A percentile compares a stretch with the other conserved stretches of the same genome.
phyloP scores from a whole-genome alignment of 148 eudicot species.

The Arctostaphylos glauca region DNA sequence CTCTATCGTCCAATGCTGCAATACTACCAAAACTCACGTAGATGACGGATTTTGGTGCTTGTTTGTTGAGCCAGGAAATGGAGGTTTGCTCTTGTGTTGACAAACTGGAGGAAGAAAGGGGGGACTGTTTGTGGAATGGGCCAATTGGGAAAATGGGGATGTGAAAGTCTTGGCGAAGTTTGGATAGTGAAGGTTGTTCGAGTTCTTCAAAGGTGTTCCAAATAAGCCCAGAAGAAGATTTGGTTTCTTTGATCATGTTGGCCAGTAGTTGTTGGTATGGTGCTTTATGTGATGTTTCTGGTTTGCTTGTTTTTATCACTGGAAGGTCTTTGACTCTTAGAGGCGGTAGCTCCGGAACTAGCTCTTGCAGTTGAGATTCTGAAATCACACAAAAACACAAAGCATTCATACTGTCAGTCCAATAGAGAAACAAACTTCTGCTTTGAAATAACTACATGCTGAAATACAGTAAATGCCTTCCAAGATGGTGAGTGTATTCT shows the following conservation, averaged over 20 bases:
- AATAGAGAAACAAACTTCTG: too few relatives aligned
- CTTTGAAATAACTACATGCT: too few relatives aligned
- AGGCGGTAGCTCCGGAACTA: too few relatives aligned
- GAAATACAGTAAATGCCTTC: too few relatives aligned
- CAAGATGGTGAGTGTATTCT: too few relatives aligned
- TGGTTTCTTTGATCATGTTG: background rate
- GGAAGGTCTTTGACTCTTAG: too few relatives aligned
- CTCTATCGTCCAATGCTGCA: constrained; percentile 23
- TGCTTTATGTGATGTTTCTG: too few relatives aligned
- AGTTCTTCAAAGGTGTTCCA: background rate
- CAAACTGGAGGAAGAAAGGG: constrained; percentile 19
- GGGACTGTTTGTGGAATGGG: constrained; percentile 28
- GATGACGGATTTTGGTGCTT: constrained; percentile 33
- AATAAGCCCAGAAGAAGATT: background rate
- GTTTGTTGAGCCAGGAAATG: constrained; percentile 42
- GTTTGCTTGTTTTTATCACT: too few relatives aligned
- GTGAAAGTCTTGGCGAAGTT: background rate
- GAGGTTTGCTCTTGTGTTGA: constrained; percentile 25
- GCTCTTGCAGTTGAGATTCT: too few relatives aligned
- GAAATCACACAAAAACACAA: too few relatives aligned
- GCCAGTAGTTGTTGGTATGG: too few relatives aligned
- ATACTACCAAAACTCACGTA: constrained; percentile 48
- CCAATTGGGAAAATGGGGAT: constrained; percentile 34
- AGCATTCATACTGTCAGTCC: too few relatives aligned
- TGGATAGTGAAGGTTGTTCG: constrained; percentile 13